phyloP scores from a whole-genome alignment of 2,329 filamentous ascomycete species.

The Nectriaceae sp. region DNA sequence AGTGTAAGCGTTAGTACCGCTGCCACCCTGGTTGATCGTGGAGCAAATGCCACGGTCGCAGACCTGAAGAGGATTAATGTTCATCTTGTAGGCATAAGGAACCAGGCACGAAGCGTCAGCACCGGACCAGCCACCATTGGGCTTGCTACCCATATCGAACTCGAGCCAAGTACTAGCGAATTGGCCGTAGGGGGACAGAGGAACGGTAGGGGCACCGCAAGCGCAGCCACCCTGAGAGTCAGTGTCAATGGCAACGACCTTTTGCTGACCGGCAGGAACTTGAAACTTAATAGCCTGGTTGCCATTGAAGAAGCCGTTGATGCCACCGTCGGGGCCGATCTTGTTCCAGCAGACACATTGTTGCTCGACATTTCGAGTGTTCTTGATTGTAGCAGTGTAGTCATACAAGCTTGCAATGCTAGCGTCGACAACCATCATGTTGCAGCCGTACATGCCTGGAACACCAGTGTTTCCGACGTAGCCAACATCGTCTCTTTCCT shows the following conservation, averaged over 20 bases:
- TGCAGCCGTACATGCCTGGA: constrained; percentile 48
- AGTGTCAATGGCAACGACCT: constrained; percentile 46
- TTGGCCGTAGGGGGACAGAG: constrained; percentile 41
- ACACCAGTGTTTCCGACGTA: constrained; percentile 51
- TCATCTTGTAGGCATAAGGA: constrained; percentile 33
- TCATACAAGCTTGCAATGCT: constrained; percentile 42
- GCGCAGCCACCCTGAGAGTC: constrained; percentile 52
- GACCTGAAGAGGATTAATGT: constrained; percentile 40
- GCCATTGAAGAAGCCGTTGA: constrained; percentile 52
- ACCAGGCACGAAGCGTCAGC: constrained; percentile 53
- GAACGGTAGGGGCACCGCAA: constrained; percentile 39
- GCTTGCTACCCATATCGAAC: constrained; percentile 47
- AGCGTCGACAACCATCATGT: constrained; percentile 48
- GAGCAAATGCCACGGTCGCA: constrained; percentile 44
- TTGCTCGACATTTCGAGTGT: constrained; percentile 36
- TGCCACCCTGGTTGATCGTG: constrained; percentile 37
- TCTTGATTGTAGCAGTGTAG: constrained; percentile 45
- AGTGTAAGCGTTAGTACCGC: constrained; percentile 41
- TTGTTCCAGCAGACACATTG: constrained; percentile 53
- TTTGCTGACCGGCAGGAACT: constrained; percentile 37
- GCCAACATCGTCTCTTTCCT: constrained; percentile 41
- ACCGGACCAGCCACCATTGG: constrained; percentile 52
- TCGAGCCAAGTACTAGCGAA: constrained; percentile 51
- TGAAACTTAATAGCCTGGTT: constrained; percentile 43
- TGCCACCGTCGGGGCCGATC: constrained; percentile 45